A percentile compares a stretch with the other conserved stretches of the same genome.
phyloP scores from a whole-genome alignment of 768 basidiomycete genomes.

The Rhodosporidiobolus sp. region DNA sequence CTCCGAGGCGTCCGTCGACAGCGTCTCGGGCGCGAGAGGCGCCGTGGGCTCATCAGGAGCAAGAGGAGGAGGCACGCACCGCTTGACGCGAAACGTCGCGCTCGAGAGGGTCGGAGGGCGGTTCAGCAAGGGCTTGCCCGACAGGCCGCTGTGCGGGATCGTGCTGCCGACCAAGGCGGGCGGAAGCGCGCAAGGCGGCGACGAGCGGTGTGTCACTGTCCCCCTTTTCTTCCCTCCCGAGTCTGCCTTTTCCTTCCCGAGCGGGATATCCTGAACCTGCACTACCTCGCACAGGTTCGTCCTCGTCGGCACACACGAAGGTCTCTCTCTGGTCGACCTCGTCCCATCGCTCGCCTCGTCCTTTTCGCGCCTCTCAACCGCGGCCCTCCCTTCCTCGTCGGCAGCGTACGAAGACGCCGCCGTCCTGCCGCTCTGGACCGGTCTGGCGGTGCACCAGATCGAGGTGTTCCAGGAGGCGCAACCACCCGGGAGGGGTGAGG shows the following conservation, averaged over 20 bases:
- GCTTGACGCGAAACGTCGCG: not conserved
- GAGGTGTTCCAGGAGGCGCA: slow-evolving; percentile 6
- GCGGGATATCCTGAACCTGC: too few species aligned
- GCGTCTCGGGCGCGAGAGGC: not conserved
- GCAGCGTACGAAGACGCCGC: not conserved
- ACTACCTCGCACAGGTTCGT: slow-evolving; percentile 5
- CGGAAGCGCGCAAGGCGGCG: not conserved
- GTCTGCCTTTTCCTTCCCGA: not conserved
- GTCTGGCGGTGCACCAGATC: slow-evolving; percentile 21
- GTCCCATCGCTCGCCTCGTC: slow-evolving; percentile 7
- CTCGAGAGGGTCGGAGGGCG: slow-evolving; percentile 18
- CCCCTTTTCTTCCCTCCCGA: not conserved
- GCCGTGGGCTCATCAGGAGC: too few species aligned
- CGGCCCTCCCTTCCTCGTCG: not conserved
- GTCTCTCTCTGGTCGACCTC: slow-evolving; percentile 25
- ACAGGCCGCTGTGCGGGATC: slow-evolving; percentile 12
- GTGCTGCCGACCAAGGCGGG: not conserved
- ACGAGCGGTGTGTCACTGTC: slow-evolving; percentile 6
- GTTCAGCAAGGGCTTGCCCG: slow-evolving; percentile 12
- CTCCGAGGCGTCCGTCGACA: not conserved
- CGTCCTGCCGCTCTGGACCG: slow-evolving; percentile 15
- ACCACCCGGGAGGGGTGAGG: not conserved
- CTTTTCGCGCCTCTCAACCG: not conserved
- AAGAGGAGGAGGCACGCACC: too few species aligned
- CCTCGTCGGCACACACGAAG: slow-evolving; percentile 16